Percentiles rank a stretch among this genome's conserved stretches.
Evolutionary conservation across 2,329 filamentous ascomycete genomes (phyloP).

Genomic region (Hymenoscyphus infarciens): DNA sequence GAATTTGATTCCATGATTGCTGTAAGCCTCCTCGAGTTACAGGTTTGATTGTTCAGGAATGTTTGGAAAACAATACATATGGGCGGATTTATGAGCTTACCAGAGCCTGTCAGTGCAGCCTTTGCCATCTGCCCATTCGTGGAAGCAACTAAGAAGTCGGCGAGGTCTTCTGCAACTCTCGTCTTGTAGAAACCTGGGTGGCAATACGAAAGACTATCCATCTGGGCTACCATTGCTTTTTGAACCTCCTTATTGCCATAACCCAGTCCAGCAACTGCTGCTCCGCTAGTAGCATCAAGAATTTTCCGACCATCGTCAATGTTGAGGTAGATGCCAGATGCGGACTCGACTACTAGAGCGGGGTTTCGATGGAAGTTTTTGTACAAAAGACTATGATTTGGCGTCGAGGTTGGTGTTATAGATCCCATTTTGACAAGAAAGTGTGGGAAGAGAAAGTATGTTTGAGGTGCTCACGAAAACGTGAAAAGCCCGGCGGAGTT

Average conservation of each 20-base stretch:
- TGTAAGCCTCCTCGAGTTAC: neutral
- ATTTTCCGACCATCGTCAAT: slow-evolving; percentile 47
- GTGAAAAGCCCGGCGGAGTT: neutral
- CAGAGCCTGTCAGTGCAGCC: slow-evolving; percentile 7
- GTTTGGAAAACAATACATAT: neutral
- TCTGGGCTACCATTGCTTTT: slow-evolving; percentile 46
- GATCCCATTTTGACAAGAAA: neutral
- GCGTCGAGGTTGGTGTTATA: neutral
- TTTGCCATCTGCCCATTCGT: slow-evolving; percentile 5
- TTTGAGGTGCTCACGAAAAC: neutral
- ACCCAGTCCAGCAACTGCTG: slow-evolving; percentile 67
- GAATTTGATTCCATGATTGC: neutral
- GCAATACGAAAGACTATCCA: slow-evolving; percentile 12
- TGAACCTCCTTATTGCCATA: slow-evolving; percentile 56
- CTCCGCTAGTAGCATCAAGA: slow-evolving; percentile 68
- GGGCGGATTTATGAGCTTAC: neutral
- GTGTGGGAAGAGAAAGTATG: neutral
- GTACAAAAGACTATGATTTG: neutral
- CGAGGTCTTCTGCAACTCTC: slow-evolving; percentile 8
- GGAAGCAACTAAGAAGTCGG: slow-evolving; percentile 5
- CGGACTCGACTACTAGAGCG: slow-evolving; percentile 9
- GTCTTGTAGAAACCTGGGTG: slow-evolving; percentile 5
- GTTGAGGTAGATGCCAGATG: slow-evolving; percentile 11
- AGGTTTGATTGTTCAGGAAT: neutral
- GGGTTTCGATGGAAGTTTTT: neutral